Conservation (phyloP, 805 yeast species). For the Wickerhamomyces strasburgensis region DNA sequence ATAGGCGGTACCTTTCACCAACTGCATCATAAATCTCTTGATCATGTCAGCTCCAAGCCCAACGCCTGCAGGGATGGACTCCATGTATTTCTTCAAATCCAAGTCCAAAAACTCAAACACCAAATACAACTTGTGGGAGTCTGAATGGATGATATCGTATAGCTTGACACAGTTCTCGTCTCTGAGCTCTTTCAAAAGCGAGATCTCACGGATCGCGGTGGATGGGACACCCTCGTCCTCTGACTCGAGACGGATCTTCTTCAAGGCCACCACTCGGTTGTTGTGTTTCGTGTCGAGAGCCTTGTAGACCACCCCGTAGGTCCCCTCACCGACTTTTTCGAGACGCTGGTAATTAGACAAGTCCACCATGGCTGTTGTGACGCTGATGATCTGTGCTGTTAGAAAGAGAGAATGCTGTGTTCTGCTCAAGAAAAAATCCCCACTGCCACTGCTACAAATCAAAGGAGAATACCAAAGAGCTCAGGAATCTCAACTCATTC, state of each 20-base stretch:
- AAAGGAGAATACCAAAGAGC: too few relatives aligned
- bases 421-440: too few relatives aligned
- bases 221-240: conserved; percentile 99
- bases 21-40: conserved; percentile 87
- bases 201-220: conserved; percentile 95
- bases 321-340: conserved; percentile 97
- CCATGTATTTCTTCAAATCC: conserved; percentile 96
- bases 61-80: conserved; percentile 83
- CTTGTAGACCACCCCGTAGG: conserved; percentile 96
- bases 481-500: too few relatives aligned
- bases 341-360: conserved; percentile 87
- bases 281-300: conserved; percentile 86
- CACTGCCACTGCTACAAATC: too few relatives aligned
- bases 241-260: conserved; percentile 90
- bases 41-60: conserved; percentile 88
- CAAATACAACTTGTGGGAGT: conserved; percentile 83
- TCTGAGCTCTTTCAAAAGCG: conserved; percentile 85
- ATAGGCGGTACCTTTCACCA: conserved; percentile 84
- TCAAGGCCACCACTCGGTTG: conserved; percentile 91
- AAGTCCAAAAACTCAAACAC: conserved; percentile 93
- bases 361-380: conserved; percentile 38
- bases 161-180: conserved; percentile 91
- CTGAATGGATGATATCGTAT: conserved; percentile 93
- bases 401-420: too few relatives aligned
- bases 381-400: not conserved